Conservation (phyloP, 352 stramenopile genomes). For the Phytopythium sindhum region DNA sequence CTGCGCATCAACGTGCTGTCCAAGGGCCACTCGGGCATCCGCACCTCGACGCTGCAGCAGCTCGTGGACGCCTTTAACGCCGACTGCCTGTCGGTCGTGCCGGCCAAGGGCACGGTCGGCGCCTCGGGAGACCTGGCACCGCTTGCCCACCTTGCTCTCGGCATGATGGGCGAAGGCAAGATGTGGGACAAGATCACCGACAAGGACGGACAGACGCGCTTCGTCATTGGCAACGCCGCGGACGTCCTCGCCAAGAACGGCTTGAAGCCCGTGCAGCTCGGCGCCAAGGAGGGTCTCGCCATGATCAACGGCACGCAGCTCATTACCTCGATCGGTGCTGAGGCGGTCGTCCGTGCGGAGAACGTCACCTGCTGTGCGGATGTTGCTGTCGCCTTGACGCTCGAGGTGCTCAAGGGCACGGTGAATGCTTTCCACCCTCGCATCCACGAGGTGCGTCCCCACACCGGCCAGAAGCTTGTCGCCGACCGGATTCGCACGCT, state of each 20-base stretch:
- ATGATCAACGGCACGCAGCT: conserved; percentile 92
- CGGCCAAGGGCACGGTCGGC: conserved; percentile 83
- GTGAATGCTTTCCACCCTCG: conserved; percentile 87
- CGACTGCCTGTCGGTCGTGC: conserved; percentile 84
- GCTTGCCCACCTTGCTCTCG: conserved; percentile 82
- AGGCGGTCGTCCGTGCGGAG: conserved; percentile 74
- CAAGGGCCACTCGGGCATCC: conserved; percentile 87
- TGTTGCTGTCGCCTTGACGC: conserved; percentile 69
- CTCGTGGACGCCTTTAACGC: conserved; percentile 83
- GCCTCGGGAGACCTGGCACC: conserved; percentile 86
- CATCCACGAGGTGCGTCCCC: conserved; percentile 82
- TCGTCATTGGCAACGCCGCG: conserved; percentile 53
- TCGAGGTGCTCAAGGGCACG: conserved; percentile 87
- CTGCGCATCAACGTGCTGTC: conserved; percentile 88
- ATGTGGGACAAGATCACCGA: conserved; percentile 80
- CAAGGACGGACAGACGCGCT: conserved; percentile 24
- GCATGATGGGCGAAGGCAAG: conserved; percentile 86
- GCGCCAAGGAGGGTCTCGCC: conserved; percentile 86
- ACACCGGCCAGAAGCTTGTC: conserved; percentile 76
- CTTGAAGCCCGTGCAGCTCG: conserved; percentile 71
- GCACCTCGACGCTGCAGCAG: conserved; percentile 71
- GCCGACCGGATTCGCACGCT: conserved; percentile 78
- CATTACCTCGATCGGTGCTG: conserved; percentile 82
- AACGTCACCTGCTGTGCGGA: conserved; percentile 79
- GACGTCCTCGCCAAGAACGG: conserved; percentile 71